Base-by-base conservation (phyloP, 495 filamentous ascomycete species). In the Tricharina praecox region DNA sequence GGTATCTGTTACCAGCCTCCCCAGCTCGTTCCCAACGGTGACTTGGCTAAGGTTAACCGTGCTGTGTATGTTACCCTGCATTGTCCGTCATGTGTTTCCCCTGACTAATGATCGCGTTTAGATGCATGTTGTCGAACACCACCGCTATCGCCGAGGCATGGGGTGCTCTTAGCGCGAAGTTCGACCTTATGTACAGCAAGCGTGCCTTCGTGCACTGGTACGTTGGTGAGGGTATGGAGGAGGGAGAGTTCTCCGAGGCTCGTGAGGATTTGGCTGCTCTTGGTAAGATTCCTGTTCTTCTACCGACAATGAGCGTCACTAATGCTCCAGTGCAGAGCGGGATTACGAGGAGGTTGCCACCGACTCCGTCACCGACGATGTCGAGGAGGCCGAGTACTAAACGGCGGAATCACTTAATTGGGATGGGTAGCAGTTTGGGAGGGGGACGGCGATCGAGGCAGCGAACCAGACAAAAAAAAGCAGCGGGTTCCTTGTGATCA, bases 321-420 rank as follows among this genome's bases (percentile, higher is more conserved):
- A 50, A 57, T 37, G 44, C 30, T 32, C n/a, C 23, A 20, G 35
- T 45, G 40, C 46, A 61, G 90, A 97, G 77, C 82, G 88, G 53
- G 90, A 97, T 68, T 97, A 97, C 71, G 92, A 96, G 71, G 90
- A 97, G 68, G 90, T 97, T 59, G 90, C 85, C 54, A 86, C 86
- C 62, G 90, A 97, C 68, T 93, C 88, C 52, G 65, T 90, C 53
- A 83, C 76, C 50, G 90, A 90, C 55, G 85, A 86, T 56, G 81
- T 78, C 63, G 71, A 71, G 55, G 88, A 95, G 71, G 83, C 84
- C 53, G 90, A 97, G 75, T 97, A 97, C 77, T 97, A 93, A 55
- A 34, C 28, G 13, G 4, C 21, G 23, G 24, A 26, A 16, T 16
- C 13, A 23, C 21, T 16, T 25, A 11, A 3, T 16, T 26, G 23